Conservation (phyloP, 371 early-diverging fungal species). For the Haplosporangium sp. region DNA sequence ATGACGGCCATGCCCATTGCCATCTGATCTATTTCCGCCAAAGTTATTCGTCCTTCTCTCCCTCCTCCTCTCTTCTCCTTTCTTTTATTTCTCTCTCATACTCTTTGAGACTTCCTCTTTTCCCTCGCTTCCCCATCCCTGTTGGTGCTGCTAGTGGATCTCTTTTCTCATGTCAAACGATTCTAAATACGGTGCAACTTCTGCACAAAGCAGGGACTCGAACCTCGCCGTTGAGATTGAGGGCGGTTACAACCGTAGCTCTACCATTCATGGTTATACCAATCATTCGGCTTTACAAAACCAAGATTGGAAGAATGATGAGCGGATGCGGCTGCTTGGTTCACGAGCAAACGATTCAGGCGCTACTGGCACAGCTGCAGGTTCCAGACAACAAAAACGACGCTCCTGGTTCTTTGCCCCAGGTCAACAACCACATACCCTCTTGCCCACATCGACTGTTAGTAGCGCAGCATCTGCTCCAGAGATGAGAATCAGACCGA, state of each 20-base stretch:
- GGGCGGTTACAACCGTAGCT: background rate
- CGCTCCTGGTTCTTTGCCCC: constrained; percentile 20
- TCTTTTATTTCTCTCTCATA: background rate
- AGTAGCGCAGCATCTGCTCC: constrained; percentile 4
- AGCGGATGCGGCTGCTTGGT: constrained; percentile 17
- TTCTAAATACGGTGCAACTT: constrained; percentile 17
- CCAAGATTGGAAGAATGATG: constrained; percentile 6
- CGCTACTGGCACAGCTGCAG: too few relatives aligned
- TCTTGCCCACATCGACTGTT: constrained; percentile 14
- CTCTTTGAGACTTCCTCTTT: background rate
- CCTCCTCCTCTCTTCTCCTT: background rate
- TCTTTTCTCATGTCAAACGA: constrained; percentile 4
- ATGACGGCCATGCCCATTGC: background rate
- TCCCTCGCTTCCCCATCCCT: background rate
- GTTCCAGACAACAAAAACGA: constrained; percentile 5
- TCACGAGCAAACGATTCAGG: constrained; percentile 9
- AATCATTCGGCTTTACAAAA: background rate
- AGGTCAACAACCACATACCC: constrained; percentile 4
- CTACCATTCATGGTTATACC: background rate
- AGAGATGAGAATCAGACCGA: constrained; percentile 12
- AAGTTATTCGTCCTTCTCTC: background rate
- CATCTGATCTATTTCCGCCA: constrained; percentile 9
- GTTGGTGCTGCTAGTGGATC: background rate
- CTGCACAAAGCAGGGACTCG: constrained; percentile 11
- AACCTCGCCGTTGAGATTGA: constrained; percentile 10